Evolutionary conservation across 495 filamentous ascomycete genomes (phyloP).

Genomic region (Xylaria nigripes): DNA sequence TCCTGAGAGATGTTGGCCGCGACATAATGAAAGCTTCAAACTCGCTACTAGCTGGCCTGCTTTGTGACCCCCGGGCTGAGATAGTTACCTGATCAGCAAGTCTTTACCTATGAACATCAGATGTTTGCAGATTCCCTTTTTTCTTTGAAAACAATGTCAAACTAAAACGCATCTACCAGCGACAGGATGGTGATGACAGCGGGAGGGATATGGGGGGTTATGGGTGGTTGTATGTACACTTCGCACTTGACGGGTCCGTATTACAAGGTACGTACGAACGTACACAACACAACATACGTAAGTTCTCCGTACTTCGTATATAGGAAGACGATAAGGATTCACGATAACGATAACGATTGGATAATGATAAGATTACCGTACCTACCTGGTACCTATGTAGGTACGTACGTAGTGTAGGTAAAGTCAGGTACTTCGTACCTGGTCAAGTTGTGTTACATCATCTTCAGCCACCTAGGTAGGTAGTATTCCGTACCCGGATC

Average conservation of each 20-base stretch:
- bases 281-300: too few species aligned
- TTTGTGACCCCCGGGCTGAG: neutral
- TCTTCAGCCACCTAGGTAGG: neutral
- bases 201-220: neutral
- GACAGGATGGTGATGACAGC: neutral
- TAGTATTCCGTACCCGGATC: neutral
- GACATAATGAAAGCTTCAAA: slow-evolving; percentile 14
- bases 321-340: too few species aligned
- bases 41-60: neutral
- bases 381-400: too few species aligned
- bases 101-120: neutral
- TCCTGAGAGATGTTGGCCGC: slow-evolving; percentile 18
- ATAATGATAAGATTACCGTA: neutral
- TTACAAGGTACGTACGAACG: too few species aligned
- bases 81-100: neutral
- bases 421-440: too few species aligned
- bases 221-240: too few species aligned
- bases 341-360: neutral
- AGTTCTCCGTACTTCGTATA: too few species aligned
- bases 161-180: too few species aligned
- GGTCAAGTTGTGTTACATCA: neutral
- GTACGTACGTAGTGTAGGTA: too few species aligned
- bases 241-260: too few species aligned
- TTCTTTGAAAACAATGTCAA: too few species aligned
- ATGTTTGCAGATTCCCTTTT: neutral